Conservation (phyloP, 108 stramenopile genomes). For the Cylindrotheca closterium region DNA sequence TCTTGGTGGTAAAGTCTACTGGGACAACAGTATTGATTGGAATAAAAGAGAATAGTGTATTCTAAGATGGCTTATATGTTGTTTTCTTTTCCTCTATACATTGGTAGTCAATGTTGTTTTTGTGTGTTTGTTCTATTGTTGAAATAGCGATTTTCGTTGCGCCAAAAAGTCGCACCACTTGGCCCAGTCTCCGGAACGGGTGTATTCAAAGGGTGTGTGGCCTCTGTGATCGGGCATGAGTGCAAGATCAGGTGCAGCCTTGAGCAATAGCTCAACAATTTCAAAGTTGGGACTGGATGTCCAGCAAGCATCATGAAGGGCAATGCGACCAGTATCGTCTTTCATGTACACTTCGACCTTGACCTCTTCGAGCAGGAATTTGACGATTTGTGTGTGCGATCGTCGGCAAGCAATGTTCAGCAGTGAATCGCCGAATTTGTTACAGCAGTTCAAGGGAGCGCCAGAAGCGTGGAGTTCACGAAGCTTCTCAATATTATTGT, state of each 20-base stretch:
- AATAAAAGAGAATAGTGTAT: no score
- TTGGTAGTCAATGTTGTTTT: no score
- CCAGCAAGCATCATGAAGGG: constrained; percentile 84
- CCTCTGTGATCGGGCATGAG: constrained; percentile 45
- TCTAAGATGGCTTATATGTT: no score
- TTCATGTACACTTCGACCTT: constrained; percentile 35
- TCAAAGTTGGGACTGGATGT: constrained; percentile 28
- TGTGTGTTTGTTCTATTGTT: no score
- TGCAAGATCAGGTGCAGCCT: constrained; percentile 37
- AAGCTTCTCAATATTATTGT: constrained; percentile 23
- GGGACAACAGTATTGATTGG: no score
- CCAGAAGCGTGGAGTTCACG: constrained; percentile 13
- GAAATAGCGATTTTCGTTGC: constrained; percentile 7
- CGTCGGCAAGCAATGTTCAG: constrained; percentile 79
- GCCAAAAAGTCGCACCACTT: constrained; percentile 43
- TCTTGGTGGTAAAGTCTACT: no score
- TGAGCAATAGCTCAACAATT: constrained; percentile 16
- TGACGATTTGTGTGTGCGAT: constrained; percentile 41
- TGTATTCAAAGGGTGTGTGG: constrained; percentile 53
- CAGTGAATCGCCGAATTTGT: constrained; percentile 71
- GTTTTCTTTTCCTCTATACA: no score
- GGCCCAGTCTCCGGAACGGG: constrained; percentile 45
- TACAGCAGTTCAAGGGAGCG: constrained; percentile 51
- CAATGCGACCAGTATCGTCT: constrained; percentile 77
- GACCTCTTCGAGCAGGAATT: constrained; percentile 56